These are phyloP conservation scores for Coleophoma crateriformis DNA, from an alignment of 2,329 filamentous ascomycete species.

Conservation along the genomic window DNA sequence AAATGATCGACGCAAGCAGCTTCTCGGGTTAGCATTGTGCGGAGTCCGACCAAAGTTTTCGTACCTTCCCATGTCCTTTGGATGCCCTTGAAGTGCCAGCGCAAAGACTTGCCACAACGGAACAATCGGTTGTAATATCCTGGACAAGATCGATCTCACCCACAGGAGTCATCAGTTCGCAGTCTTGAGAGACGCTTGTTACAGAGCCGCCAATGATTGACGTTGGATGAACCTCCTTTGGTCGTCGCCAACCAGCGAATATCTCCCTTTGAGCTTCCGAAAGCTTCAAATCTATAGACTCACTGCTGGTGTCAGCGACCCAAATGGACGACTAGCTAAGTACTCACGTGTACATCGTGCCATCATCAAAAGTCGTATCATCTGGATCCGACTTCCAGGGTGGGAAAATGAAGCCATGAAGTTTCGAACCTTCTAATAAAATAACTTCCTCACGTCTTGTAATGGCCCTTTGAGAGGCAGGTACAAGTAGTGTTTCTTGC, in stretches of 20 bases:
- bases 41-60: conserved; percentile 6
- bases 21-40: conserved; percentile 24
- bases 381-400: conserved; percentile 69
- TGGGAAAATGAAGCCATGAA: conserved; percentile 80
- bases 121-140: conserved; percentile 93
- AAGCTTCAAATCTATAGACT: conserved; percentile 63
- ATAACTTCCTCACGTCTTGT: conserved; percentile 71
- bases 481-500: conserved; percentile 24
- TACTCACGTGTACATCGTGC: conserved; percentile 56
- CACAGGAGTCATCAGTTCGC: conserved; percentile 48
- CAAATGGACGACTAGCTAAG: conserved; percentile 3
- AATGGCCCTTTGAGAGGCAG: conserved; percentile 49
- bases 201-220: background rate
- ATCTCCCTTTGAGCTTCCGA: conserved; percentile 69
- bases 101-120: conserved; percentile 91
- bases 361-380: conserved; percentile 54
- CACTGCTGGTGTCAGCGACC: conserved; percentile 42
- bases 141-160: conserved; percentile 79
- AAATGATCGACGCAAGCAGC: conserved; percentile 68
- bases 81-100: conserved; percentile 68
- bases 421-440: conserved; percentile 67
- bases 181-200: conserved; percentile 16
- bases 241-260: conserved; percentile 82
- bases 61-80: conserved; percentile 63
- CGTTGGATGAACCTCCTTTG: conserved; percentile 47